A percentile compares a stretch with the other conserved stretches of the same genome.
Evolutionary conservation across 441 rosid species (phyloP).

Genomic region (Eruca vesicaria): DNA sequence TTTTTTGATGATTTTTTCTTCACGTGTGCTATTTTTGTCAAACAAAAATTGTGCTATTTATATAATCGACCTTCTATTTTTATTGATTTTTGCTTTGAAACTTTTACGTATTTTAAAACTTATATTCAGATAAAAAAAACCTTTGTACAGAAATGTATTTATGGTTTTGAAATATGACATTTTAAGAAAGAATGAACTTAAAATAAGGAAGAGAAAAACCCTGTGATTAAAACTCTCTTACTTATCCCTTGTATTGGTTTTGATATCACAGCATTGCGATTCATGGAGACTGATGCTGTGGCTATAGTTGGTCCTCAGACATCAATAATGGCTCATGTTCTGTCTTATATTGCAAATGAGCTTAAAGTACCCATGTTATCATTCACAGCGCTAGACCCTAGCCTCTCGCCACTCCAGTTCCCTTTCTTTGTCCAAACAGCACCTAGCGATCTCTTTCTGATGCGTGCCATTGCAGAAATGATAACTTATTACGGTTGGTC

Average conservation of each 20-base stretch:
- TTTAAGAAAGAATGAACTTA: too few relatives aligned
- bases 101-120: too few relatives aligned
- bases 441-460: conserved; percentile 72
- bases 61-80: too few relatives aligned
- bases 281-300: conserved; percentile 87
- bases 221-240: not conserved
- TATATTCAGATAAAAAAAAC: too few relatives aligned
- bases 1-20: too few relatives aligned
- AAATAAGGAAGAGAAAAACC: too few relatives aligned
- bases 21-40: too few relatives aligned
- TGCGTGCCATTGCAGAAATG: conserved; percentile 83
- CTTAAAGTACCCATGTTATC: conserved; percentile 80
- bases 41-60: too few relatives aligned
- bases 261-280: conserved; percentile 63
- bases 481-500: conserved; percentile 70
- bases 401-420: conserved; percentile 76
- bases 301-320: conserved; percentile 93
- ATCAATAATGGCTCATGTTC: conserved; percentile 79
- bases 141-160: too few relatives aligned
- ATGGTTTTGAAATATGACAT: too few relatives aligned
- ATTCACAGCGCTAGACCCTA: conserved; percentile 85
- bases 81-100: too few relatives aligned
- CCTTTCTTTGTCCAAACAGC: conserved; percentile 84
- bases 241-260: conserved; percentile 14
- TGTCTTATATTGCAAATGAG: conserved; percentile 80